Evolutionary conservation across 2,329 filamentous ascomycete species (phyloP).

Genomic region (Colletotrichum salicis): DNA sequence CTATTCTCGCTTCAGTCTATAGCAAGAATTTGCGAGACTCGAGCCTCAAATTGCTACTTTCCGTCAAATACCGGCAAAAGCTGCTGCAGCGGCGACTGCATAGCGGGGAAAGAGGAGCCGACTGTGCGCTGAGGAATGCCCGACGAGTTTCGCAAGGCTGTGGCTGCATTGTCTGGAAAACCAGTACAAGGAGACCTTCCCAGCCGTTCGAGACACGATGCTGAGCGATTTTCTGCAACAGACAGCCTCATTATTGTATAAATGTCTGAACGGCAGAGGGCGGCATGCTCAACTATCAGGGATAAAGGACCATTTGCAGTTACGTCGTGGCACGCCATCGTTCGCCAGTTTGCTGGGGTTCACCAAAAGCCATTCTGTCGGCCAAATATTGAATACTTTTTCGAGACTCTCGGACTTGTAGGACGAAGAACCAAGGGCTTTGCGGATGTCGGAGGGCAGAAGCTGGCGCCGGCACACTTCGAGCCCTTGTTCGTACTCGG

Average conservation of each 20-base stretch:
- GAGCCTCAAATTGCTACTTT: background rate
- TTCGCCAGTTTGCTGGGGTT: background rate
- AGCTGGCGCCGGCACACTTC: no score
- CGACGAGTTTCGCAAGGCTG: constrained; percentile 11
- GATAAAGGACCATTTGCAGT: background rate
- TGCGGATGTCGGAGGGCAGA: no score
- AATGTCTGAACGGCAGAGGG: background rate
- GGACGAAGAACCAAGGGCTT: no score
- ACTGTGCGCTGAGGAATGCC: constrained; percentile 8
- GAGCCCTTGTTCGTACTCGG: no score
- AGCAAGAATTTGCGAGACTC: constrained; percentile 1
- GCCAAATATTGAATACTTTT: no score
- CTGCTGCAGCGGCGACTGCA: background rate
- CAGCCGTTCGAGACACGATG: background rate
- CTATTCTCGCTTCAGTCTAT: background rate
- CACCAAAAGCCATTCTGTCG: no score
- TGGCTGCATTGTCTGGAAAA: background rate
- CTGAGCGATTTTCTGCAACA: background rate
- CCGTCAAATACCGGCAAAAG: constrained; percentile 12
- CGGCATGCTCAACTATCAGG: background rate
- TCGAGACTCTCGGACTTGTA: no score
- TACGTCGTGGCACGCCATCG: background rate
- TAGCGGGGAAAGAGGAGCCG: background rate
- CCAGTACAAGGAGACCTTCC: background rate
- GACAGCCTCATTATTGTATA: background rate